phyloP scores from a whole-genome alignment of 2,329 filamentous ascomycete species.

The Paraphaeosphaeria sporulosa region DNA sequence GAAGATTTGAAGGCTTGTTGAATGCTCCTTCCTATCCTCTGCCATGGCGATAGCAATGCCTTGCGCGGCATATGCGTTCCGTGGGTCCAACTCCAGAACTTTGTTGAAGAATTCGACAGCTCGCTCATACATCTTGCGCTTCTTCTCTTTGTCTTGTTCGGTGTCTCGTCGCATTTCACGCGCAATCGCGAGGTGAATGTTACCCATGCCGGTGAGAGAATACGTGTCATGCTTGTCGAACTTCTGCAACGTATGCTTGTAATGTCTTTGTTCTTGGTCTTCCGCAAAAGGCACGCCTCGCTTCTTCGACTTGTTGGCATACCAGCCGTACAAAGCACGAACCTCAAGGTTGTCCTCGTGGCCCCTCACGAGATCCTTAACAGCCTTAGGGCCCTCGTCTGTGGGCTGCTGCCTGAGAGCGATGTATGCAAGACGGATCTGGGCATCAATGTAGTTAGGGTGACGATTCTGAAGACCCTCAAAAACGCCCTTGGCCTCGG shows the following conservation, averaged over 20 bases:
- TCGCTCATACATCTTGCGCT: slow-evolving; percentile 83
- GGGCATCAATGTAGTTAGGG: slow-evolving; percentile 90
- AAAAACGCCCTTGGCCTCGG: slow-evolving; percentile 88
- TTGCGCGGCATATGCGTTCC: slow-evolving; percentile 95
- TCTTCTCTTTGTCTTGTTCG: slow-evolving; percentile 89
- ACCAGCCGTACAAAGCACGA: slow-evolving; percentile 93
- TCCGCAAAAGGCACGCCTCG: slow-evolving; percentile 80
- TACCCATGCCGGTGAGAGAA: slow-evolving; percentile 95
- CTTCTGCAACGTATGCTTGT: slow-evolving; percentile 93
- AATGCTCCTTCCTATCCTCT: slow-evolving; percentile 91
- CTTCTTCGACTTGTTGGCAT: slow-evolving; percentile 88
- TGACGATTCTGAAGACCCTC: slow-evolving; percentile 85
- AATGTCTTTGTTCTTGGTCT: slow-evolving; percentile 90
- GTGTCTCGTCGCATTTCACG: slow-evolving; percentile 93
- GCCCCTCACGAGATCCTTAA: slow-evolving; percentile 84
- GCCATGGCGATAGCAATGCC: slow-evolving; percentile 93
- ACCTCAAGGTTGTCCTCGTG: slow-evolving; percentile 89
- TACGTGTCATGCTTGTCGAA: slow-evolving; percentile 97
- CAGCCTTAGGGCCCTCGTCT: slow-evolving; percentile 85
- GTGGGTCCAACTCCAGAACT: slow-evolving; percentile 89
- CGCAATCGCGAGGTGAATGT: slow-evolving; percentile 85
- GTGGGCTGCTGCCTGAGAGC: slow-evolving; percentile 80
- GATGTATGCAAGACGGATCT: slow-evolving; percentile 88
- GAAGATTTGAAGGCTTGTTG: slow-evolving; percentile 83
- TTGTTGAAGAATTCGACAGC: slow-evolving; percentile 99